Evolutionary conservation across 768 basidiomycete genomes (phyloP).

Genomic region (Austroboletus eburneus): DNA sequence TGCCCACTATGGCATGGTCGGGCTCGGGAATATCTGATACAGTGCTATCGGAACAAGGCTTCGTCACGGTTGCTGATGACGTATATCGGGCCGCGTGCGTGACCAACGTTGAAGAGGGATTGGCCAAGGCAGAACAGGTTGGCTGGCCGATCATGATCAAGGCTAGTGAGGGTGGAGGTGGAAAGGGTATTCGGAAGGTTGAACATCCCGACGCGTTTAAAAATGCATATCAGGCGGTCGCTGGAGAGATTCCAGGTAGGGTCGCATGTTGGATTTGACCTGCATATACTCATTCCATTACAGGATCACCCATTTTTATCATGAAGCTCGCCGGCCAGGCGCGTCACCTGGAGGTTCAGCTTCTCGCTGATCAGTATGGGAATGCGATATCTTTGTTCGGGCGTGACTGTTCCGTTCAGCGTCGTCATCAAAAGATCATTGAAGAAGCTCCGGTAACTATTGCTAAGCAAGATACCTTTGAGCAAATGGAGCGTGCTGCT

Average conservation of each 20-base stretch:
- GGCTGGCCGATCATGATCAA: constrained; percentile 99
- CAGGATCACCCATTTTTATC: constrained; percentile 97
- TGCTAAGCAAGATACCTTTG: constrained; percentile 86
- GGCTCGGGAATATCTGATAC: constrained; percentile 93
- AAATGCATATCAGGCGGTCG: constrained; percentile 90
- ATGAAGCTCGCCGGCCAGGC: constrained; percentile 99
- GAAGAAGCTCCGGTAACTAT: constrained; percentile 99
- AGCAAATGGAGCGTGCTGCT: constrained; percentile 99
- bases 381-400: constrained; percentile 99
- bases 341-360: constrained; percentile 95
- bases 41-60: constrained; percentile 76
- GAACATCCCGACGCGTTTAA: constrained; percentile 84
- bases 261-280: constrained; percentile 4
- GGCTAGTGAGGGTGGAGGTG: constrained; percentile 97
- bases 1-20: constrained; percentile 99
- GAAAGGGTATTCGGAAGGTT: constrained; percentile 97
- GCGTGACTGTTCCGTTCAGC: constrained; percentile 98
- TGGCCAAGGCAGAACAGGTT: constrained; percentile 78
- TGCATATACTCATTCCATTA: constrained; percentile 6
- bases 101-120: constrained; percentile 79
- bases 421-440: constrained; percentile 99
- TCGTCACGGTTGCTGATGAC: constrained; percentile 89
- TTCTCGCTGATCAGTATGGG: constrained; percentile 98
- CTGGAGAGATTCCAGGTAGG: constrained; percentile 93
- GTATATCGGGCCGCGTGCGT: constrained; percentile 90